Percentiles rank a stretch among this genome's conserved stretches.
Conservation (phyloP, 345 rosid species). For the Boechera divaricarpa region DNA sequence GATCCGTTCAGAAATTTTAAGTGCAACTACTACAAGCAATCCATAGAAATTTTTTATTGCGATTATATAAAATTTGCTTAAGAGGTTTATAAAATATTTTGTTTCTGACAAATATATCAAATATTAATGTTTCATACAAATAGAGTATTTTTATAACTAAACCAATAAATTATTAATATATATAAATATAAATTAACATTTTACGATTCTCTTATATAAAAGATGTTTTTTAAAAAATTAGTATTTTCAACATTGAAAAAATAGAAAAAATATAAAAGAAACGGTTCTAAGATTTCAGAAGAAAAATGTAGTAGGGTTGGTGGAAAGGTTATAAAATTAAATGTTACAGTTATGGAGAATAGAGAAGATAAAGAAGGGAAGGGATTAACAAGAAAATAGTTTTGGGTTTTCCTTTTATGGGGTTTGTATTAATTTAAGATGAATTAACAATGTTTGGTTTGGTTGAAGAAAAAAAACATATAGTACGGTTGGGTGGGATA, state of each 20-base stretch:
- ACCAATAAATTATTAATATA: not conserved
- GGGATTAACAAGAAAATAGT: not conserved
- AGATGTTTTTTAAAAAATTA: not conserved
- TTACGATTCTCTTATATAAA: not conserved
- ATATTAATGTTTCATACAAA: not conserved
- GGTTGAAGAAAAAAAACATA: not conserved
- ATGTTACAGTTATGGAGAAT: not conserved
- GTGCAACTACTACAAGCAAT: not conserved
- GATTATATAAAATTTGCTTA: too few species aligned
- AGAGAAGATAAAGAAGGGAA: not conserved
- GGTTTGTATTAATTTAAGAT: not conserved
- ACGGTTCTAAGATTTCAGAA: not conserved
- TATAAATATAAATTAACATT: not conserved
- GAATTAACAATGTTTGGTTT: constrained; percentile 9
- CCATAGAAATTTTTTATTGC: not conserved
- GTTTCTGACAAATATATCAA: too few species aligned
- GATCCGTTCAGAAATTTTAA: not conserved
- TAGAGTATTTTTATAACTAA: not conserved
- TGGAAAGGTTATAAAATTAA: not conserved
- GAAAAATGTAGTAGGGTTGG: constrained; percentile 2
- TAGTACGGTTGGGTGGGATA: constrained; percentile 34
- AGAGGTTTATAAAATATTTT: not conserved
- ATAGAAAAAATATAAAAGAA: not conserved
- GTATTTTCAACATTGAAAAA: not conserved
- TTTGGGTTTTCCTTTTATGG: not conserved